phyloP scores from a whole-genome alignment of 1,284 basidiomycete species.

The Leccinum angustisporum region DNA sequence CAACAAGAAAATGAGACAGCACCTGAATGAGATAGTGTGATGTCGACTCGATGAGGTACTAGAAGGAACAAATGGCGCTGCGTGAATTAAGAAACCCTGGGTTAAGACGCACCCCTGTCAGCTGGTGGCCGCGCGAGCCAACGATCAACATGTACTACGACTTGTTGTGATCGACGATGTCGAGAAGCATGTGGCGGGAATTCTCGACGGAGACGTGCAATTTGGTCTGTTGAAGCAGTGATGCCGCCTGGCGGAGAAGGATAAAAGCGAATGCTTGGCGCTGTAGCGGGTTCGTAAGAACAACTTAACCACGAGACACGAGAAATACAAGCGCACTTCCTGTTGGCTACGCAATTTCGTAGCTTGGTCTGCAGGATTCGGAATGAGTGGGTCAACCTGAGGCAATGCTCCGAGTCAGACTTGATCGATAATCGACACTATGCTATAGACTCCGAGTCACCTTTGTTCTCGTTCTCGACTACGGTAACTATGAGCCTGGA shows the following conservation, averaged over 20 bases:
- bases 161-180: conserved; percentile 88
- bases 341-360: conserved; percentile 83
- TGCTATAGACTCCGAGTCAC: conserved; percentile 41
- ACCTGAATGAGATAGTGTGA: conserved; percentile 95
- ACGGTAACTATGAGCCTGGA: too few relatives aligned
- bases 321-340: conserved; percentile 54
- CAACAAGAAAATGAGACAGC: conserved; percentile 16
- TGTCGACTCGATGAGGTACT: conserved; percentile 93
- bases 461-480: conserved; percentile 80
- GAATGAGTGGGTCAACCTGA: conserved; percentile 76
- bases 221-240: conserved; percentile 86
- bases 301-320: neutral
- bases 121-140: conserved; percentile 86
- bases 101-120: conserved; percentile 72
- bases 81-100: neutral
- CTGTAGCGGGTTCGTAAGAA: conserved; percentile 39
- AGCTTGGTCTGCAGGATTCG: conserved; percentile 68
- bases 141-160: conserved; percentile 86
- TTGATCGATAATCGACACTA: neutral
- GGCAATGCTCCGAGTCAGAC: conserved; percentile 3
- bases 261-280: conserved; percentile 88
- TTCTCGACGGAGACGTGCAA: conserved; percentile 89
- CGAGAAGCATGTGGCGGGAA: conserved; percentile 88
- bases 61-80: neutral
- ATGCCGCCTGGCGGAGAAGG: conserved; percentile 84